Base-by-base conservation (phyloP, 768 basidiomycete species). In the Lentinula raphanica region DNA sequence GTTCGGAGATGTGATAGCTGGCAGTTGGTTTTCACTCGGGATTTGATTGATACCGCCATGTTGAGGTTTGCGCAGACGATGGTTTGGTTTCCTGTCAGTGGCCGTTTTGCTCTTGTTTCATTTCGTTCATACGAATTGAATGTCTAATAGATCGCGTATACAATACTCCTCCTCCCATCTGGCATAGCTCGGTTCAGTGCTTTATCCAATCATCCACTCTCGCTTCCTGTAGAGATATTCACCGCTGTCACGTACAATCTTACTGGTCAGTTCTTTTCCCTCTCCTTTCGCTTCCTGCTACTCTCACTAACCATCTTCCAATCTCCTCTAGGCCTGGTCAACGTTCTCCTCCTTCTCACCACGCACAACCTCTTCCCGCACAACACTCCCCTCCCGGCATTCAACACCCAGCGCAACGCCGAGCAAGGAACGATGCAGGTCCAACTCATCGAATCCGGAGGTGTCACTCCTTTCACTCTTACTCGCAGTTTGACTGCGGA, bases 311-410 rank as follows among this genome's bases (percentile, higher is more conserved):
- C n/a, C n/a, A n/a, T n/a, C n/a, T n/a, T n/a, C n/a, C n/a, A n/a
- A n/a, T n/a, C n/a, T n/a, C n/a, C 46, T 28, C 1, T 39, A 69
- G 71, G 72, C 5, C 64, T 72, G 19, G 29, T 71, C 35, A 73
- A 71, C 59, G 66, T 69, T 17, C 28, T 70, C n/a, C 60, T 73
- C n/a, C 68, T 71, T 62, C 39, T 66, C 38, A 54, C 54, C 12
- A 68, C 68, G 17, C 62, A 63, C 19, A 59, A 61, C 3, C 54
- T 65, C 23, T 67, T 70, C 62, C 69, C 69, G 3, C n/a, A n/a
- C n/a, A 64, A 64, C 21, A 53, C 60, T 15, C 49, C 42, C 28
- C 59, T 69, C 17, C 68, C 69, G 21, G 64, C 62, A 39, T 69
- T 69, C 49, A 55, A 61, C 21, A 66, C 61, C 7, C 64, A 59